These are phyloP conservation scores for Magnaporthiopsis rhizophila DNA, from an alignment of 2,329 filamentous ascomycete genomes.

Conservation along the genomic window DNA sequence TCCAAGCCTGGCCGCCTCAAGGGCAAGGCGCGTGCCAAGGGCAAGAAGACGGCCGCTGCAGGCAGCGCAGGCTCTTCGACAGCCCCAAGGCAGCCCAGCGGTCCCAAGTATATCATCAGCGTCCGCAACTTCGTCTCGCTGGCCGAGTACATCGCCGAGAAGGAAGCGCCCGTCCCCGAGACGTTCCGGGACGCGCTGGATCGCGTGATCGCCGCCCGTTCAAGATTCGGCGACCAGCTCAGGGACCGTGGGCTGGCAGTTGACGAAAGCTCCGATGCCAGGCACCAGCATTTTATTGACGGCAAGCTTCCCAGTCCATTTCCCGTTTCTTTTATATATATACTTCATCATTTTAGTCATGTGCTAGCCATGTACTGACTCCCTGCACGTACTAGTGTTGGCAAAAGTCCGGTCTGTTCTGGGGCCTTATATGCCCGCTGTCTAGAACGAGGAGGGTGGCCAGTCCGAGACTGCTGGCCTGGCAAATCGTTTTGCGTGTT, in stretches of 20 bases:
- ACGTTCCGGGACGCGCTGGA: constrained; percentile 24
- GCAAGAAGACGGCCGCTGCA: constrained; percentile 11
- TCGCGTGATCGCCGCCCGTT: constrained; percentile 27
- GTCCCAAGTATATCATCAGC: constrained; percentile 24
- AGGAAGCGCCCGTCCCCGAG: constrained; percentile 15
- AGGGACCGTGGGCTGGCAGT: constrained; percentile 10
- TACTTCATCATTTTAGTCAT: neutral
- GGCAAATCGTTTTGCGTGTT: constrained; percentile 25
- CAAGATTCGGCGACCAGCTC: constrained; percentile 19
- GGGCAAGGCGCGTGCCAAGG: constrained; percentile 21
- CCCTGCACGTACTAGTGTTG: constrained; percentile 16
- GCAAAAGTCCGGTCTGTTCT: constrained; percentile 25
- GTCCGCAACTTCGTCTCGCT: constrained; percentile 29
- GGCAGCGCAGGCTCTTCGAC: neutral
- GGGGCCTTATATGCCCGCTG: constrained; percentile 20
- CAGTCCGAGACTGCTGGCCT: constrained; percentile 7
- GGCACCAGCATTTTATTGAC: constrained; percentile 25
- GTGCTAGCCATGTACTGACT: neutral
- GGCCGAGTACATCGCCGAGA: constrained; percentile 26
- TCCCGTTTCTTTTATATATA: no score
- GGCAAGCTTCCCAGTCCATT: neutral
- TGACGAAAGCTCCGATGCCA: constrained; percentile 17
- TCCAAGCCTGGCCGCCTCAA: constrained; percentile 14
- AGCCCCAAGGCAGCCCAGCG: neutral
- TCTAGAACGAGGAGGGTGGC: neutral